These are phyloP conservation scores for Gentiana macrophylla DNA, from an alignment of 257 asterid species.

Conservation along the genomic window DNA sequence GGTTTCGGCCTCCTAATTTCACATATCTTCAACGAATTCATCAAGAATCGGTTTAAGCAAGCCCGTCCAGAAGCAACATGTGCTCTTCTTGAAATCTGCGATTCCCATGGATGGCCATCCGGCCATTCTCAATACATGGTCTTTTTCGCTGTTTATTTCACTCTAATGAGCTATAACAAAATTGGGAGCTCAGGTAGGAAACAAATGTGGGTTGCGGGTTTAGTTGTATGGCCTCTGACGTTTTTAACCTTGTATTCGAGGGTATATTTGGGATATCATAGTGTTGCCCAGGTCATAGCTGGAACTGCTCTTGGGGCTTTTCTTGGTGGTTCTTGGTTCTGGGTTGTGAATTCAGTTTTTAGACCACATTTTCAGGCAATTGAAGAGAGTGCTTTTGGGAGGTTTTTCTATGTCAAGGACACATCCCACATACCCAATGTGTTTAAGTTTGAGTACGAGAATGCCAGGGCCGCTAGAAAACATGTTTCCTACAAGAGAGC, in stretches of 20 bases:
- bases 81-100: conserved; percentile 77
- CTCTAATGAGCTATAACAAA: conserved; percentile 40
- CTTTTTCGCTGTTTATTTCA: conserved; percentile 64
- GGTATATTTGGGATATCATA: conserved; percentile 85
- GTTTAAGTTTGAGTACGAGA: conserved; percentile 75
- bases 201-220: conserved; percentile 44
- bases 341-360: conserved; percentile 58
- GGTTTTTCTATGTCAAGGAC: conserved; percentile 59
- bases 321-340: conserved; percentile 78
- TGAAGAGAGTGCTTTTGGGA: conserved; percentile 66
- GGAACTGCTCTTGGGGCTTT: conserved; percentile 66
- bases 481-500: conserved; percentile 63
- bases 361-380: conserved; percentile 47
- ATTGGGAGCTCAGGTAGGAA: conserved; percentile 48
- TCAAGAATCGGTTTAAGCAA: conserved; percentile 64
- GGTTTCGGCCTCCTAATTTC: conserved; percentile 70
- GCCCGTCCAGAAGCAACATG: conserved; percentile 81
- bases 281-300: conserved; percentile 80
- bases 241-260: conserved; percentile 64
- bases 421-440: conserved; percentile 79
- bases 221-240: conserved; percentile 77
- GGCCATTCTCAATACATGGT: conserved; percentile 91
- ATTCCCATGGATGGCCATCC: conserved; percentile 98
- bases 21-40: conserved; percentile 58
- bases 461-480: conserved; percentile 66